Base-by-base conservation (phyloP, 1,284 basidiomycete genomes). In the Pseudozyma sp. region DNA sequence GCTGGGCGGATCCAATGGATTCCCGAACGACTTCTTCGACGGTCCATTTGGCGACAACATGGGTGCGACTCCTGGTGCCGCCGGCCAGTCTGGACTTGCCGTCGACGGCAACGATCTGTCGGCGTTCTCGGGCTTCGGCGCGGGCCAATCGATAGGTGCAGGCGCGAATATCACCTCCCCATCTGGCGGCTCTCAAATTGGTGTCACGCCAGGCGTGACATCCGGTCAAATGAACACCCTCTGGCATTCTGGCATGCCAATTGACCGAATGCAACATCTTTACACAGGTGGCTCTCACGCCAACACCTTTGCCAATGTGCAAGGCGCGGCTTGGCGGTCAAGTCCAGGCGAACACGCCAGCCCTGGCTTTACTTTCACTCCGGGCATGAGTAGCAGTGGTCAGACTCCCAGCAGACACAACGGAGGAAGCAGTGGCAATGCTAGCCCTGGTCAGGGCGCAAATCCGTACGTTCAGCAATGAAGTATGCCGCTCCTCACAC, bases 21-120 rank as follows among this genome's bases (percentile, higher is more conserved):
- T 74, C 16, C 45, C 71, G 16, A 52, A 50, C 39, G 66, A 70
- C 48, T 74, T 74, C 36, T 74, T 74, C 51, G 71, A 74, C n/a
- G 71, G 71, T 7, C 59, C 71, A 0, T 74, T 74, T 19, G 65
- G 60, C 40, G 66, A 58, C 14, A 39, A 39, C 5, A 43, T 58
- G 16, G 52, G 47, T 1, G 58, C 59, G 0, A 65, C 48, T 12
- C 58, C 68, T 1, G 55, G 68, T 25, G 62, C 68, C 0, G 51
- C 51, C 5, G 58, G 47, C 44, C 54, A 56, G 42, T 12, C 51
- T 11, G 45, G 40, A 16, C 51, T 65, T 13, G 35, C 47, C 3
- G 11, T 59, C 6, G 65, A 65, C 7, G 55, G 39, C 42, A 61
- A 34, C 56, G 59, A 65, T 61, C 51, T 73, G 60, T 56, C 70